Base-by-base conservation (phyloP, 1,139 yeast genomes). In the Scheffersomyces quercinus region DNA sequence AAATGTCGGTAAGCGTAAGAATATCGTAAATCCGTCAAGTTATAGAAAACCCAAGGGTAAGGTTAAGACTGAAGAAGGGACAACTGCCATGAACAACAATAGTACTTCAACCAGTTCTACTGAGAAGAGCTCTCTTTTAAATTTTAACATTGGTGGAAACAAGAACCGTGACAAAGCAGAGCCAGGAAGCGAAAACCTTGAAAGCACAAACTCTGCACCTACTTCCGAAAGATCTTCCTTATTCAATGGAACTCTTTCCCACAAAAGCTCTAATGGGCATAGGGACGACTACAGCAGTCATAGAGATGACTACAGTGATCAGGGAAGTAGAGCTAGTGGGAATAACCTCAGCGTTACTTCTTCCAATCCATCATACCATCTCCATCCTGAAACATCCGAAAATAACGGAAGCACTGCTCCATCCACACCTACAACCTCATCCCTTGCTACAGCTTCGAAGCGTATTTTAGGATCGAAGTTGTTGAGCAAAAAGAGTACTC, bases 1-100 rank as follows among this genome's bases (percentile, higher is more conserved):
- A 46, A 70, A 71, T 42, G 75, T 74, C 6, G 77, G 77, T 2
- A 74, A 73, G 48, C 55, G 79, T 33, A 68, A 70, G 47, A 65
- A 62, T 32, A 62, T 65, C 16, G 67, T 62, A 11, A 52, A 53
- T 35, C 52, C 61, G 28, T 55, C 62, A 16, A 47, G 53, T 35
- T 60, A 61, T 46, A 53, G 59, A 42, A 68, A 60, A 37, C 41
- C 53, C 11, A 65, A 61, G 41, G 41, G 54, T 4, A 56, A 53
- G 40, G 38, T 47, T 13, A 60, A 60, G 42, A 34, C 39, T 34
- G 44, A 51, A 35, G 37, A 36, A 3, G 44, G 20, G 20, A 31
- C 35, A 13, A 31, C 35, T 10, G 20, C 24, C n/a, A 14, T 14
- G n/a, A 47, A 43, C 32, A 47, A 51, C 2, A 39, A 40, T 16